phyloP scores from a whole-genome alignment of 495 filamentous ascomycete species.

The Aspergillus cristatus region DNA sequence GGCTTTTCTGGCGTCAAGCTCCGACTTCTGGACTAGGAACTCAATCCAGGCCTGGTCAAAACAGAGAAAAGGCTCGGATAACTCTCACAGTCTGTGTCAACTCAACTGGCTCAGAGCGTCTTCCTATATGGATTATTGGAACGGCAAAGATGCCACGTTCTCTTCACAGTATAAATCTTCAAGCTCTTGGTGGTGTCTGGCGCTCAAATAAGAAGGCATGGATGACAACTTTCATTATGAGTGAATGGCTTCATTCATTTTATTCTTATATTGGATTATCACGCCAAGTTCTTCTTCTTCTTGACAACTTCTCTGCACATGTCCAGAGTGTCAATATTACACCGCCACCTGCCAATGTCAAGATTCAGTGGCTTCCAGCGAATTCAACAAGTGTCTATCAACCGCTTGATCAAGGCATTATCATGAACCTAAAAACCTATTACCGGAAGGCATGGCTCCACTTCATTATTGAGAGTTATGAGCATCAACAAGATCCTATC shows the following conservation, averaged over 20 bases:
- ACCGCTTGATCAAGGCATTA: constrained; percentile 21
- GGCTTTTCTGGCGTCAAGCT: constrained; percentile 15
- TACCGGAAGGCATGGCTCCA: constrained; percentile 14
- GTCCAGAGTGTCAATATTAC: constrained; percentile 8
- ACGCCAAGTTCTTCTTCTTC: constrained; percentile 14
- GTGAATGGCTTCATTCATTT: constrained; percentile 19
- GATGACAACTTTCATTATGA: constrained; percentile 12
- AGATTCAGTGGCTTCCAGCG: constrained; percentile 15
- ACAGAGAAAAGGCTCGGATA: constrained; percentile 11
- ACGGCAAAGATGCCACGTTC: constrained; percentile 10
- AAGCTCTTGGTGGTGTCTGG: constrained; percentile 9
- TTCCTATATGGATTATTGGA: constrained; percentile 15
- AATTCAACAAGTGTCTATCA: constrained; percentile 10
- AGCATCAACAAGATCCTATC: too few species aligned
- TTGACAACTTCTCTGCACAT: constrained; percentile 17
- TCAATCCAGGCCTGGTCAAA: background rate
- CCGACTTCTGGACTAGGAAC: constrained; percentile 6
- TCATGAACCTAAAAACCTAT: constrained; percentile 14
- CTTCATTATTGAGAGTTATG: constrained; percentile 1
- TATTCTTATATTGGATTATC: constrained; percentile 11
- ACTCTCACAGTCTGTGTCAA: constrained; percentile 15
- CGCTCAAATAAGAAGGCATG: constrained; percentile 13
- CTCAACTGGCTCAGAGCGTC: constrained; percentile 12
- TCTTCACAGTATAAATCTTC: constrained; percentile 8
- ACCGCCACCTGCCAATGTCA: constrained; percentile 11